These are phyloP conservation scores for Amanita polypyramis DNA, from an alignment of 768 basidiomycete species.

Conservation along the genomic window DNA sequence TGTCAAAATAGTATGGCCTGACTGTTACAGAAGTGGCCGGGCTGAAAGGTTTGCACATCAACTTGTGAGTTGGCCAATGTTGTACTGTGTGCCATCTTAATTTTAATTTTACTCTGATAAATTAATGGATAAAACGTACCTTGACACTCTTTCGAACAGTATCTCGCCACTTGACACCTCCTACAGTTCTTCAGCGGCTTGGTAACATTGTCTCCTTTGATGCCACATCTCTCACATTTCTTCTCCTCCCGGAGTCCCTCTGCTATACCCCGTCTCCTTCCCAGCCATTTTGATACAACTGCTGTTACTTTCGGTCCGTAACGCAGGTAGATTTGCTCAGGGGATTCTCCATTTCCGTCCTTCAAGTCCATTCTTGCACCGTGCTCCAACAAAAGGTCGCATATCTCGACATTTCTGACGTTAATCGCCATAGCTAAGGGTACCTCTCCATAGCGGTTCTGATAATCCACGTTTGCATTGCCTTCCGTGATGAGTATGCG, in stretches of 20 bases:
- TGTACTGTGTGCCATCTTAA: conserved; percentile 19
- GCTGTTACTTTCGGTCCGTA: conserved; percentile 37
- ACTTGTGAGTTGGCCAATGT: conserved; percentile 41
- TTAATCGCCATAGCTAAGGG: conserved; percentile 26
- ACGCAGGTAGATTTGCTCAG: conserved; percentile 18
- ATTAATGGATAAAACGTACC: conserved; percentile 22
- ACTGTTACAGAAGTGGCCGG: conserved; percentile 32
- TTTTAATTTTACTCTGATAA: background rate
- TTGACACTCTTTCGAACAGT: conserved; percentile 48
- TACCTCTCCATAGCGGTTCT: conserved; percentile 37
- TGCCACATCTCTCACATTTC: conserved; percentile 27
- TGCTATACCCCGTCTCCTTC: conserved; percentile 30
- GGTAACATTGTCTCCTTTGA: conserved; percentile 10
- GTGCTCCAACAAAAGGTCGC: conserved; percentile 39
- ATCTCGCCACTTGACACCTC: conserved; percentile 33
- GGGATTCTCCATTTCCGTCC: conserved; percentile 28
- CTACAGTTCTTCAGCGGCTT: conserved; percentile 28
- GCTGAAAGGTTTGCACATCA: conserved; percentile 34
- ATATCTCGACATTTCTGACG: conserved; percentile 17
- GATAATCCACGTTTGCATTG: conserved; percentile 39
- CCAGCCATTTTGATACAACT: conserved; percentile 33
- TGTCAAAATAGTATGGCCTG: conserved; percentile 31
- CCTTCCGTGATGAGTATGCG: conserved; percentile 27
- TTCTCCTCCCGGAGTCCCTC: conserved; percentile 32
- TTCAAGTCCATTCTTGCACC: conserved; percentile 32